Evolutionary conservation across 2,329 filamentous ascomycete genomes (phyloP).

Genomic region (Penicillium sp.): DNA sequence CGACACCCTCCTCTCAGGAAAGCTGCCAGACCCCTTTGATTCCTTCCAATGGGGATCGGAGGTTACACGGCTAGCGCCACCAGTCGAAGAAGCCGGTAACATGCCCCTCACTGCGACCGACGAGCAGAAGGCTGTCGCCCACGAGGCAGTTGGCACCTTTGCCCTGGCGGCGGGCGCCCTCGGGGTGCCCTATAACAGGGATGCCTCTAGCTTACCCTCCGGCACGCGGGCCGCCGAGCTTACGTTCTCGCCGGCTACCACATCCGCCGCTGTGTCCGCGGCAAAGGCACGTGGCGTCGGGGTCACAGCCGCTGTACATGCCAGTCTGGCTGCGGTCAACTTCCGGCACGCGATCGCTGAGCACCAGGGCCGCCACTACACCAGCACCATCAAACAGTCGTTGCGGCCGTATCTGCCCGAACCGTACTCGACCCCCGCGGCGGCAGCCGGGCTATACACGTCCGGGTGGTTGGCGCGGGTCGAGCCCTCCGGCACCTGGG

Average conservation of each 20-base stretch:
- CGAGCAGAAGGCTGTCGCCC: conserved; percentile 14
- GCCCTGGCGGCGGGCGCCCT: conserved; percentile 21
- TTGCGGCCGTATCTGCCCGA: conserved; percentile 29
- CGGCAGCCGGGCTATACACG: conserved; percentile 18
- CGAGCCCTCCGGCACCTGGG: conserved; percentile 12
- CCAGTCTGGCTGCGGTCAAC: conserved; percentile 31
- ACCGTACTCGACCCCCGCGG: conserved; percentile 28
- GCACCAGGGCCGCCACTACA: conserved; percentile 27
- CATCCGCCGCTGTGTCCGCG: conserved; percentile 19
- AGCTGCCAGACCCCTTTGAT: conserved; percentile 19
- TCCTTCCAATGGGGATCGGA: conserved; percentile 32
- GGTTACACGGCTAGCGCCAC: conserved; percentile 19
- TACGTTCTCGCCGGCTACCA: conserved; percentile 18
- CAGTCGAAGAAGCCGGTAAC: conserved; percentile 26
- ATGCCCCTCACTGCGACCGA: conserved; percentile 9
- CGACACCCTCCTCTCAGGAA: conserved; percentile 13
- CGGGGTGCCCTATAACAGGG: conserved; percentile 24
- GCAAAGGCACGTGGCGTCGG: conserved; percentile 21
- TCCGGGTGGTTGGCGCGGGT: conserved; percentile 17
- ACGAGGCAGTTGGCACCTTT: conserved; percentile 18
- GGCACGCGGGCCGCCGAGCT: conserved; percentile 19
- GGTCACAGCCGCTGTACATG: conserved; percentile 34
- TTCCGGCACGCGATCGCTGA: conserved; percentile 24
- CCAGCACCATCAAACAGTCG: conserved; percentile 31
- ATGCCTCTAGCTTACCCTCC: conserved; percentile 17